phyloP scores from a whole-genome alignment of 805 yeast genomes.

The Saturnispora hagleri region DNA sequence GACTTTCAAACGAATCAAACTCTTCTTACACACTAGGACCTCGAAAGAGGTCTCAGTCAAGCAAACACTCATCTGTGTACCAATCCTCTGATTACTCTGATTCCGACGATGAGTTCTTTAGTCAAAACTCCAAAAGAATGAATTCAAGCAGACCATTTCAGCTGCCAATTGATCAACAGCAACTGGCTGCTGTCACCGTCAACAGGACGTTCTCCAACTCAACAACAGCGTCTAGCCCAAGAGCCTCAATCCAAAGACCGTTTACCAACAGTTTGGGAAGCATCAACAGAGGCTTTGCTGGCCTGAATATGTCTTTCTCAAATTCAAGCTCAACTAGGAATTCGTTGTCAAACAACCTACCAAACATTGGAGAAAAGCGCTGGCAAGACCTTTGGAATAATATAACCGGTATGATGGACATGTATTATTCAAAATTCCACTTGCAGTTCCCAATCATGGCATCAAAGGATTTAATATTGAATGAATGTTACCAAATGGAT shows the following conservation, averaged over 20 bases:
- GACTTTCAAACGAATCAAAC: slow-evolving; percentile 42
- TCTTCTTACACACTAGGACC: slow-evolving; percentile 29
- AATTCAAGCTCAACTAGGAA: slow-evolving; percentile 1
- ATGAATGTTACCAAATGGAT: slow-evolving; percentile 21
- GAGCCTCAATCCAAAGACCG: neutral
- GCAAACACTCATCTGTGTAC: neutral
- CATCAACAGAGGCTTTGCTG: slow-evolving; percentile 5
- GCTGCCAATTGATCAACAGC: neutral
- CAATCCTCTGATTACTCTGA: slow-evolving; percentile 22
- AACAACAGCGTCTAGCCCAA: neutral
- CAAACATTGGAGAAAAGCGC: neutral
- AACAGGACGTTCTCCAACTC: neutral
- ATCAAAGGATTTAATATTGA: slow-evolving; percentile 22
- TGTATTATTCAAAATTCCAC: slow-evolving; percentile 38
- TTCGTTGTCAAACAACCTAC: neutral
- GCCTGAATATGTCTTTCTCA: neutral
- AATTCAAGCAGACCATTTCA: slow-evolving; percentile 1
- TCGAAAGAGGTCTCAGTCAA: neutral
- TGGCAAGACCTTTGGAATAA: slow-evolving; percentile 5
- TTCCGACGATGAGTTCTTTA: slow-evolving; percentile 27
- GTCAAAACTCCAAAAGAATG: slow-evolving; percentile 12
- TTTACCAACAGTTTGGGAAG: neutral
- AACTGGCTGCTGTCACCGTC: neutral
- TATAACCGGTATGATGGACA: slow-evolving; percentile 13
- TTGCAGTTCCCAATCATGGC: slow-evolving; percentile 38